Evolutionary conservation across 2,329 filamentous ascomycete species (phyloP), one percentile per base, ranked within the genome.

Genomic region (Pseudopyricularia cyperi): DNA sequence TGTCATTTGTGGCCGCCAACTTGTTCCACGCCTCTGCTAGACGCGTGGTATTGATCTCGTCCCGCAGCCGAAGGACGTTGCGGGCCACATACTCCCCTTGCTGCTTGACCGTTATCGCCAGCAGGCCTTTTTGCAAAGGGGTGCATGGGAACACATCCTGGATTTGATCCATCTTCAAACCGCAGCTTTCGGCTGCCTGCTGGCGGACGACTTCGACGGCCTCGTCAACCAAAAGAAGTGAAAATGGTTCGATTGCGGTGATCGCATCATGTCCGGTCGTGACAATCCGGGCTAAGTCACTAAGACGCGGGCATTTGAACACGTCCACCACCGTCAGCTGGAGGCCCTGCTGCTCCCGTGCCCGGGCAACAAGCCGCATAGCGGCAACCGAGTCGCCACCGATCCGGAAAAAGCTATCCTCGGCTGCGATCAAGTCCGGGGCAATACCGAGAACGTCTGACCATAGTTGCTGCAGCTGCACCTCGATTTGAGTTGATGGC

Each of bases 61-160:
- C 62, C 4, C 61, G 57, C 4, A 77, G 61, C 42, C 68, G 62
- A 19, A 74, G 65, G 1, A 76, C 71, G 42, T 71, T 65, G 55
- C 73, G 73, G 3, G 72, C 73, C 2, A 79, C 68, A 42, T 79
- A 80, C 0, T 72, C 70, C 37, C 74, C 75, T 32, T 67, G 66
- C 22, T 72, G 65, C 57, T 74, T 75, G 53, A 69, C 67, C 2
- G 75, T 74, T 8, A 79, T 60, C 0, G 75, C 73, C 65, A 80
- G 71, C 1, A 80, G 66, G 1, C 71, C 74, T 57, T 77, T 74
- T 54, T 80, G 76, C 1, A 77, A 63, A 0, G 75, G 70, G 0
- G 74, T 75, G 61, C 74, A 77, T 1, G 75, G 75, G 51, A 76
- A 80, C 0, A 76, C 61, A 53, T 80, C 75, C 48, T 76, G 71